These are phyloP conservation scores for Tetrapisispora pingtungensis DNA, from an alignment of 805 yeast species.

Conservation along the genomic window DNA sequence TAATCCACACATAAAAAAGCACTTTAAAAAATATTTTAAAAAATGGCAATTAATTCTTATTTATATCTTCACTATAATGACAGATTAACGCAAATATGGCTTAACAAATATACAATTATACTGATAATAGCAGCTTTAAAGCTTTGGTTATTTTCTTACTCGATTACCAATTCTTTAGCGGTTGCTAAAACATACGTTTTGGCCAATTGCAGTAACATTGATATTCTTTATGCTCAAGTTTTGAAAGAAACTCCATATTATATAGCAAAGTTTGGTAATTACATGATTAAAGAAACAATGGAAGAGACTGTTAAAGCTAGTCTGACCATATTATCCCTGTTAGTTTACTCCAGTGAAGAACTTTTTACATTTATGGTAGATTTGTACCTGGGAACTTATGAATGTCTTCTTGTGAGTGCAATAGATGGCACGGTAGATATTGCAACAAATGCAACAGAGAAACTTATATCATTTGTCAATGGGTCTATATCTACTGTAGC, in stretches of 20 bases:
- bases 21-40: too few species aligned
- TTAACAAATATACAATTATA: conserved; percentile 54
- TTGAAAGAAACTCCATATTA: conserved; percentile 45
- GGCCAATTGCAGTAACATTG: conserved; percentile 39
- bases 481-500: conserved; percentile 45
- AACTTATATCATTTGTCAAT: conserved; percentile 52
- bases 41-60: neutral
- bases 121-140: conserved; percentile 50
- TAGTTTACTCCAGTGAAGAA: conserved; percentile 48
- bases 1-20: too few species aligned
- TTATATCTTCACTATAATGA: conserved; percentile 42
- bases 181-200: conserved; percentile 33
- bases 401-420: conserved; percentile 68
- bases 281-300: conserved; percentile 38
- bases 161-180: conserved; percentile 36
- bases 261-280: conserved; percentile 45
- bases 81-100: conserved; percentile 51
- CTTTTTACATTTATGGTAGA: conserved; percentile 58
- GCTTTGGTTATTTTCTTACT: conserved; percentile 43
- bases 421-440: conserved; percentile 62
- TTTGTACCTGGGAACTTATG: conserved; percentile 74
- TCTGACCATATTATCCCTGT: conserved; percentile 33
- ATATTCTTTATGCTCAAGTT: conserved; percentile 28
- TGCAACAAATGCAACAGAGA: conserved; percentile 64
- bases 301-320: conserved; percentile 40